Base-by-base conservation (phyloP, 2,329 filamentous ascomycete species). In the Ophiosphaerella korrae region DNA sequence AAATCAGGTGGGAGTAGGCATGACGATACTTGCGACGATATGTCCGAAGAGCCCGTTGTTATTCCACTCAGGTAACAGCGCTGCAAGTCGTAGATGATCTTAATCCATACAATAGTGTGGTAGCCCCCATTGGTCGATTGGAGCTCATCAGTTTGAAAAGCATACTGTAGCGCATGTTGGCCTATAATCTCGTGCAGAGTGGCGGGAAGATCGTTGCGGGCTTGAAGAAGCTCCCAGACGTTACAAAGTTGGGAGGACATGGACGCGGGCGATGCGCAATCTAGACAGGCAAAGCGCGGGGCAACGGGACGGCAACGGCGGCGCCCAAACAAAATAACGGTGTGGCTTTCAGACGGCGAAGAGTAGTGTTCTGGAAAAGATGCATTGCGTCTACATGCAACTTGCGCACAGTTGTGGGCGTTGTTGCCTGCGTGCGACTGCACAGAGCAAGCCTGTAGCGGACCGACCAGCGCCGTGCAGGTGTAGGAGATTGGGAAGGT, bases 101-200 rank as follows among this genome's bases (percentile, higher is more conserved):
- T 72, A 44, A 74, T 68, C 72, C 72, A 74, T 38, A 68, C 61
- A 16, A 74, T 63, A 3, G 64, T 57, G 38, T 59, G 61, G 18
- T 64, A 62, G 7, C 68, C 55, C 18, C 64, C 57, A 35, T 68
- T 67, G 7, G 59, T 52, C 38, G 54, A 54, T 3, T 48, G 39
- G n/a, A 55, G 46, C n/a, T 57, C 53, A 31, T 62, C 60, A 55
- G 68, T 56, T 33, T 65, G 63, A 7, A 61, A 59, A 13, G 68
- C 55, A 39, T 62, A 50, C 14, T 70, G 64, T 18, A 70, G 50
- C 14, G 67, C 64, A 57, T 73, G 69, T 41, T 73, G 64, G 8
- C 70, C 71, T 42, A 73, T 67, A 41, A 74, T 68, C 45, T 74
- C 71, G 33, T 68, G 60, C 7, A 74, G 52, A 33, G 71, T 71